Base-by-base conservation (phyloP, 371 early-diverging fungal species). In the Zopfochytrium polystomum region DNA sequence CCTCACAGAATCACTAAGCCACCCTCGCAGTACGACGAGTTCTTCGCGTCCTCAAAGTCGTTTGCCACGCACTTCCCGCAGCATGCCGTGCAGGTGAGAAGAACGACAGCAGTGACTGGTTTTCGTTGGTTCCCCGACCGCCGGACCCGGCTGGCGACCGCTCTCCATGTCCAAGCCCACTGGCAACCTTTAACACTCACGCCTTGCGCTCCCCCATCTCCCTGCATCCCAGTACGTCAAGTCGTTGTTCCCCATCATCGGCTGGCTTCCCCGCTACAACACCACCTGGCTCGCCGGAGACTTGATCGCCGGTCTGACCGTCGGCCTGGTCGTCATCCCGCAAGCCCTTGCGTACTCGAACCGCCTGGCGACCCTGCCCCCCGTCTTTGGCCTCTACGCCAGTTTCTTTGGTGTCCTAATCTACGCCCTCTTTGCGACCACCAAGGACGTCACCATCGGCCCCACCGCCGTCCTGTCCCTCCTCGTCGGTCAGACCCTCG, bases 331-430 rank as follows among this genome's bases (percentile, higher is more conserved):
- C 50, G 86, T 89, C 25, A 79, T 92, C 43, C 93, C 93, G 4
- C 92, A 93, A 69, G 65, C 65, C 45, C 62, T 74, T 46, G 68
- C 74, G 3, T 63, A 74, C 30, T 85, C 95, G 18, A 30, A 46
- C 4, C 89, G 85, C 70, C 72, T 95, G 2, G 93, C 92, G 0
- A 78, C 77, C n/a, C 71, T 95, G 26, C 90, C 92, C 22, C 82
- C 88, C 35, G 80, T 89, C 56, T 89, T 85, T 71, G 95, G 95
- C 0, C 79, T 95, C 18, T 95, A 95, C 75, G 85, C 91, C 46
- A 80, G 88, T 51, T 87, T 91, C 66, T 72, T 90, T 30, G 91
- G 95, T 29, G 78, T 83, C 11, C 70, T 88, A 30, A 52, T 90
- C 20, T 92, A 93, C 70, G 80, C 83, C 52, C 67, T 90, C 53